Conservation (phyloP, 805 yeast species). For the Candida nanaspora region DNA sequence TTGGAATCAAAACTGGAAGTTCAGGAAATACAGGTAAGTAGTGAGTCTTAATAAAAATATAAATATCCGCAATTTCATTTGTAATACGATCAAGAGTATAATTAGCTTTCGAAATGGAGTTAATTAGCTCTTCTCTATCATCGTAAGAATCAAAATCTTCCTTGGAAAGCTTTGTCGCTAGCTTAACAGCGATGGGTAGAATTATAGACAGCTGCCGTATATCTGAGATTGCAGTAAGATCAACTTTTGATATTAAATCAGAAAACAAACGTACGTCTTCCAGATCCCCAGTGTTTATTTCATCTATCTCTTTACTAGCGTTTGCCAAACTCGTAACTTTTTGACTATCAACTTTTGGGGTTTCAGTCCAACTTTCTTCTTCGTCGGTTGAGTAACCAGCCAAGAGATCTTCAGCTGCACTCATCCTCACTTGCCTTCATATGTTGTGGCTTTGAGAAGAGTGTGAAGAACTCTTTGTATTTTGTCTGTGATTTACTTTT, state of each 20-base stretch:
- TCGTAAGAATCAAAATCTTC: slow-evolving; percentile 5
- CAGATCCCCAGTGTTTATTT: not conserved
- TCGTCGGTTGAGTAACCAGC: slow-evolving; percentile 34
- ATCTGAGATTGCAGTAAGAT: slow-evolving; percentile 16
- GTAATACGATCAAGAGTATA: slow-evolving; percentile 46
- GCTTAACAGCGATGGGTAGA: slow-evolving; percentile 15
- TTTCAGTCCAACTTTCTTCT: slow-evolving; percentile 9
- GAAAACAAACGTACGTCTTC: slow-evolving; percentile 1
- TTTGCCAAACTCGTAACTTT: no score
- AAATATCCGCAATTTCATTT: slow-evolving; percentile 44
- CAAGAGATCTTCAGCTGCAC: slow-evolving; percentile 34
- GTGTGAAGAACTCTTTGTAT: no score
- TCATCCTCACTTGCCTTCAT: slow-evolving; percentile 21
- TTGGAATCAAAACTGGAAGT: slow-evolving; percentile 52
- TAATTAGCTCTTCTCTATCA: slow-evolving; percentile 34
- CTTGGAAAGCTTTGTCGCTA: slow-evolving; percentile 15
- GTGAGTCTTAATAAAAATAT: slow-evolving; percentile 39
- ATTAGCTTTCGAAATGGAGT: slow-evolving; percentile 33
- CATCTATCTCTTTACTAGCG: not conserved
- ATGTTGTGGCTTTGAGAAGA: no score
- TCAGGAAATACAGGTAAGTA: slow-evolving; percentile 68
- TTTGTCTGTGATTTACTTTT: no score
- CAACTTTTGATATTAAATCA: slow-evolving; percentile 6
- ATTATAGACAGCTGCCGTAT: slow-evolving; percentile 19
- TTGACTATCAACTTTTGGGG: not conserved